These are phyloP conservation scores for Sparassis latifolia DNA, from an alignment of 1,284 basidiomycete genomes.

Conservation along the genomic window DNA sequence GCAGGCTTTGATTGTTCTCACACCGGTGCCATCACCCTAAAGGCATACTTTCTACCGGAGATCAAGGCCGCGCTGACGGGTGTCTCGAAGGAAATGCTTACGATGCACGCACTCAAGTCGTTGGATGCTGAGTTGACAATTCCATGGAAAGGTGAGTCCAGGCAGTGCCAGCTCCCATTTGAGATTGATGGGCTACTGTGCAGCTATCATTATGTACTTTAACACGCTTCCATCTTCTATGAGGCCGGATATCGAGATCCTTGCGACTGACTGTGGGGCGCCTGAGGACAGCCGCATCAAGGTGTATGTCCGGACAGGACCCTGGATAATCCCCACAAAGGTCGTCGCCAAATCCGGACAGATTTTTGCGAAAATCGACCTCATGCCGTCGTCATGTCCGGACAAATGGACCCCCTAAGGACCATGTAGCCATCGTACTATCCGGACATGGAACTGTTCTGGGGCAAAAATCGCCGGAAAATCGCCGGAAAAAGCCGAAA, in stretches of 20 bases:
- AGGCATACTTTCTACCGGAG: constrained; percentile 1
- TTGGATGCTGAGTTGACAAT: not conserved
- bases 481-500: too few species aligned
- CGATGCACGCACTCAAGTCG: not conserved
- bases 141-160: not conserved
- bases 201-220: not conserved
- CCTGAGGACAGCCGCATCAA: constrained; percentile 1
- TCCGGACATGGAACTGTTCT: too few species aligned
- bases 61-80: not conserved
- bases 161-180: not conserved
- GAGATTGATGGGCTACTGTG: too few species aligned
- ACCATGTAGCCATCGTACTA: too few species aligned
- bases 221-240: not conserved
- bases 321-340: too few species aligned
- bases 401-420: too few species aligned
- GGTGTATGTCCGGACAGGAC: not conserved
- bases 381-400: too few species aligned
- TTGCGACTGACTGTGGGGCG: not conserved
- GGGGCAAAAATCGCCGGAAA: too few species aligned
- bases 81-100: not conserved
- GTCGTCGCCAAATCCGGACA: too few species aligned
- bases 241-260: constrained; percentile 1
- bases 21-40: not conserved
- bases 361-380: too few species aligned
- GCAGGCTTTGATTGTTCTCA: constrained; percentile 1